Evolutionary conservation across 768 basidiomycete species (phyloP), one percentile per base, ranked within the genome.

Genomic region (Hortiboletus campestris): DNA sequence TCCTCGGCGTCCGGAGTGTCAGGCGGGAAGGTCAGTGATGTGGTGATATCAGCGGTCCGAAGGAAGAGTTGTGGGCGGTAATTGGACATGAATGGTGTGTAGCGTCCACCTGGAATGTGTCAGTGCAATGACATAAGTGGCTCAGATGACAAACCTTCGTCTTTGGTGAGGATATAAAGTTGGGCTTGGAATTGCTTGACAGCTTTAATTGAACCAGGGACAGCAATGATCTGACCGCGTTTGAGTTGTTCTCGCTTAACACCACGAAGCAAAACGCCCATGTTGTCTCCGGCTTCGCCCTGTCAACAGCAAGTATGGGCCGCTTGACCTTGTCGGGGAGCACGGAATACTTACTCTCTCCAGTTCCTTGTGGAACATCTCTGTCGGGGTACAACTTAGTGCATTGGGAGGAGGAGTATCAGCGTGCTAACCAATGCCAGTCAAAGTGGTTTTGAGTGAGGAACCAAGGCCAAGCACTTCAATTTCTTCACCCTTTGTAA

Each of bases 341-440:
- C 25, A 49, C 38, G 1, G 3, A 19, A 40, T n/a, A 51, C 80
- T 40, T 73, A 88, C 90, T 53, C 94, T 86, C 36, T 99, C 97
- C 52, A 99, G 84, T 76, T 99, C 97, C 80, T 97, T 98, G 82
- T 97, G 96, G 86, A 98, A 98, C 93, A 97, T 98, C 76, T 98
- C 96, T 94, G 63, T 49, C 16, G 17, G 60, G 39, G 10, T 16
- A 39, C 13, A 32, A 19, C 19, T 64, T 28, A 65, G 57, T 44
- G 47, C 20, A 29, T 41, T 17, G 32, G 38, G 16, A 34, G 51
- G 36, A 29, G 22, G 8, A 36, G 43, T 20, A 25, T 19, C 17
- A 22, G 17, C 3, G n/a, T 32, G 6, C 58, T 49, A 62, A 88
- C 88, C 92, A 69, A 95, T 91, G 65, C 97, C 97, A 66, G 94